phyloP scores from a whole-genome alignment of 805 yeast species.

The Lachancea lanzarotensis region DNA sequence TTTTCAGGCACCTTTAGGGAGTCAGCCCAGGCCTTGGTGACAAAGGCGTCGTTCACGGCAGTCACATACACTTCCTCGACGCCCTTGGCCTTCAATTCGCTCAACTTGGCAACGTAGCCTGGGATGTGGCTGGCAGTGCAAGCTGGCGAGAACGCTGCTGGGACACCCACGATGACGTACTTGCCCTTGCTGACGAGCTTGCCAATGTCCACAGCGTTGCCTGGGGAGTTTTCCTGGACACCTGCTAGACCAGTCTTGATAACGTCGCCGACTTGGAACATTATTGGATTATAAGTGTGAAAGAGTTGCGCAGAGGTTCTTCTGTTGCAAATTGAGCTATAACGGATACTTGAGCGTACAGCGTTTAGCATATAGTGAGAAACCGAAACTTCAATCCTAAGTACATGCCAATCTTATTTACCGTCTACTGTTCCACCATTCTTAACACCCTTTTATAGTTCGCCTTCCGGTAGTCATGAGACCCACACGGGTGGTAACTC shows the following conservation, averaged over 20 bases:
- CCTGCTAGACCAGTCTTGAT: constrained; percentile 52
- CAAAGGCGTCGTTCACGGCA: constrained; percentile 84
- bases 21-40: constrained; percentile 73
- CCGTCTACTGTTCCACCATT: too few relatives aligned
- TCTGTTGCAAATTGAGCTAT: background rate
- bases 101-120: constrained; percentile 48
- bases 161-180: constrained; percentile 54
- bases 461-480: background rate
- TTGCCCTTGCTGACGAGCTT: constrained; percentile 42
- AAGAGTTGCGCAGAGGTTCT: background rate
- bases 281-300: constrained; percentile 10
- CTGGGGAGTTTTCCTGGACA: constrained; percentile 56
- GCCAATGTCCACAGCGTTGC: constrained; percentile 52
- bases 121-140: constrained; percentile 68
- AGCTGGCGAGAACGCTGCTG: constrained; percentile 83
- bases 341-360: constrained; percentile 1
- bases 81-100: constrained; percentile 60
- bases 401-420: too few relatives aligned
- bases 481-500: background rate
- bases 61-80: constrained; percentile 54
- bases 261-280: constrained; percentile 49
- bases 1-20: constrained; percentile 30
- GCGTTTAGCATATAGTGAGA: constrained; percentile 6
- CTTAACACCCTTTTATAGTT: background rate
- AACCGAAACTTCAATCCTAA: too few relatives aligned